Conservation (phyloP, 1,139 yeast genomes). For the Suhomyces ambrosiae region DNA sequence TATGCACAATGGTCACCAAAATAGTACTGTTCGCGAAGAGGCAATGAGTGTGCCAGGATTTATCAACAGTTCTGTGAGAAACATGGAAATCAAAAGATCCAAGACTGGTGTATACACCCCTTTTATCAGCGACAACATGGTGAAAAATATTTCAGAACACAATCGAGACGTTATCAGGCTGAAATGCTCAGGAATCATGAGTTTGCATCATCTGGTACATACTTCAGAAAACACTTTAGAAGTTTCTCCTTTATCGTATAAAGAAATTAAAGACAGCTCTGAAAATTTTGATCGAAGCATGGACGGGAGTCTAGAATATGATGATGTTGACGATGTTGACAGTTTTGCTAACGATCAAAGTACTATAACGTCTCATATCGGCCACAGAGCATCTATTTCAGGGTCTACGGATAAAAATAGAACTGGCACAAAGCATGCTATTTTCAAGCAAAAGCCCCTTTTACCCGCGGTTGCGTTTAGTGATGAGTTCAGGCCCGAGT, state of each 20-base stretch:
- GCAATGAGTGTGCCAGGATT: conserved; percentile 3
- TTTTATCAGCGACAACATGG: conserved; percentile 21
- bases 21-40: conserved; percentile 6
- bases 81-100: conserved; percentile 28
- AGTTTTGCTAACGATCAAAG: conserved; percentile 13
- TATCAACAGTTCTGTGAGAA: conserved; percentile 10
- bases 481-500: conserved; percentile 57
- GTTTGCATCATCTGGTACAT: conserved; percentile 7
- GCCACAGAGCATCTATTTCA: neutral
- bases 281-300: neutral
- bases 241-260: conserved; percentile 7
- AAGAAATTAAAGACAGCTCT: conserved; percentile 1
- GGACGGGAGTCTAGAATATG: conserved; percentile 3
- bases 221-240: conserved; percentile 8
- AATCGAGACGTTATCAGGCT: conserved; percentile 27
- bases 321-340: conserved; percentile 13
- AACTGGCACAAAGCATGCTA: neutral
- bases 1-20: conserved; percentile 12
- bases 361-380: conserved; percentile 11
- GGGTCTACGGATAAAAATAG: neutral
- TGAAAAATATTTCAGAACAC: conserved; percentile 25
- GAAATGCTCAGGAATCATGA: conserved; percentile 36
- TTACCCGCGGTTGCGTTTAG: conserved; percentile 49
- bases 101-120: conserved; percentile 32
- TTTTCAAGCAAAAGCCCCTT: conserved; percentile 18